phyloP scores from a whole-genome alignment of 1,284 basidiomycete genomes.

The Sanguinoderma infundibulare region DNA sequence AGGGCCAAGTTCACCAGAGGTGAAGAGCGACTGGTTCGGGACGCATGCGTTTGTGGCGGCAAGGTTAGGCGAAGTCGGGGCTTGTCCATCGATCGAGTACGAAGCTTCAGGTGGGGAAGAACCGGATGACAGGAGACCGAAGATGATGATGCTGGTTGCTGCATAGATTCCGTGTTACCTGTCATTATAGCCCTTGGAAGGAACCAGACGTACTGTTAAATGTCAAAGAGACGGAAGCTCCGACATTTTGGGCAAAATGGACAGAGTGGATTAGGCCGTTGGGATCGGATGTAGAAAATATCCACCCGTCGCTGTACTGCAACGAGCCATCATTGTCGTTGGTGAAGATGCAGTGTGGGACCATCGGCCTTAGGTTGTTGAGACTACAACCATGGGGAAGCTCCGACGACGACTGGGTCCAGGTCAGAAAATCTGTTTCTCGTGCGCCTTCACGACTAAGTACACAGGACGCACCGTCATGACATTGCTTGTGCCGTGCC shows the following conservation, averaged over 20 bases:
- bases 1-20: conserved; percentile 33
- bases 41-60: conserved; percentile 39
- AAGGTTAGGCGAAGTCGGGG: conserved; percentile 39
- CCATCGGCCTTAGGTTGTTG: not conserved
- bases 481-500: not conserved
- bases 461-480: not conserved
- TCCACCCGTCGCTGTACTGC: conserved; percentile 43
- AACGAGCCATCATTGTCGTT: conserved; percentile 28
- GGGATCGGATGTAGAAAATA: conserved; percentile 29
- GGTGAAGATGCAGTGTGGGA: conserved; percentile 12
- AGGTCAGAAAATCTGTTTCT: too few species aligned
- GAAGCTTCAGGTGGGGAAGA: conserved; percentile 34
- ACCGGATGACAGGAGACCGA: conserved; percentile 46
- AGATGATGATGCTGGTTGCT: conserved; percentile 23
- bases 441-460: too few species aligned
- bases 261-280: conserved; percentile 19
- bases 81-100: conserved; percentile 42
- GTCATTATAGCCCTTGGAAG: too few species aligned
- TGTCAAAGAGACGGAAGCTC: conserved; percentile 33
- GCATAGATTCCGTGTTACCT: not conserved
- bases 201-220: conserved; percentile 44
- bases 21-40: conserved; percentile 48
- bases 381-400: not conserved
- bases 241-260: conserved; percentile 18
- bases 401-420: not conserved